Evolutionary conservation across 164 flowering plant species (phyloP).

Genomic region (Berberis vulgaris): DNA sequence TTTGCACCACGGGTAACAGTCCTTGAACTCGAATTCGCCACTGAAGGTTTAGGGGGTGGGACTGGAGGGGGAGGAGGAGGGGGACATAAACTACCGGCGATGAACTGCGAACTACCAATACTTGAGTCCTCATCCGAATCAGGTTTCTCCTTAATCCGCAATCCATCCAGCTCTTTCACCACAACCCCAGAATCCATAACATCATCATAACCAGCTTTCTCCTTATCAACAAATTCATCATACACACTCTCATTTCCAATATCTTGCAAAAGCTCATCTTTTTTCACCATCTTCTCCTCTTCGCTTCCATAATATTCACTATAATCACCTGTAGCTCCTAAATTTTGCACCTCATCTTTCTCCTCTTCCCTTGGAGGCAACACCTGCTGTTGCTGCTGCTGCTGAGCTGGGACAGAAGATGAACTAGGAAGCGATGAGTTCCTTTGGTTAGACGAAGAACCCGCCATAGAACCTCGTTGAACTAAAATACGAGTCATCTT

Average conservation of each 20-base stretch:
- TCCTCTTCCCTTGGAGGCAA: slow-evolving; percentile 1
- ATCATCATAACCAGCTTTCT: slow-evolving; percentile 27
- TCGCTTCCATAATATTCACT: slow-evolving; percentile 25
- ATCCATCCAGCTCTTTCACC: slow-evolving; percentile 28
- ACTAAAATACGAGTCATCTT: slow-evolving; percentile 87
- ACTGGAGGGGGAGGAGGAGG: slow-evolving; percentile 93
- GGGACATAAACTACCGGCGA: slow-evolving; percentile 33
- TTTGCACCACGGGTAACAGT: slow-evolving; percentile 31
- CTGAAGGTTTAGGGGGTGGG: slow-evolving; percentile 71
- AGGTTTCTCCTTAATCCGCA: slow-evolving; percentile 31
- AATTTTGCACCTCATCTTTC: slow-evolving; percentile 57
- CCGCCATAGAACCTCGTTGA: slow-evolving; percentile 53
- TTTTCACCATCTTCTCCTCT: slow-evolving; percentile 27
- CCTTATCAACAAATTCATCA: slow-evolving; percentile 27
- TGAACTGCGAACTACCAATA: slow-evolving; percentile 26
- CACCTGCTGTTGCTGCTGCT: slow-evolving; percentile 20
- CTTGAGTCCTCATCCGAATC: slow-evolving; percentile 25
- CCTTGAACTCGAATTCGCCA: slow-evolving; percentile 33
- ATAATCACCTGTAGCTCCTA: slow-evolving; percentile 24
- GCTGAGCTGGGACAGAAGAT: slow-evolving; percentile 37
- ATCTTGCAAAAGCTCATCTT: slow-evolving; percentile 33
- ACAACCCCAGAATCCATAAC: slow-evolving; percentile 23
- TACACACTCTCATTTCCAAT: slow-evolving; percentile 17
- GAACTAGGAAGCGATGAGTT: slow-evolving; percentile 41
- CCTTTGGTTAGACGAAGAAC: slow-evolving; percentile 25